A percentile compares a stretch with the other conserved stretches of the same genome.
phyloP scores from a whole-genome alignment of 768 basidiomycete species.

The Chiua virens region DNA sequence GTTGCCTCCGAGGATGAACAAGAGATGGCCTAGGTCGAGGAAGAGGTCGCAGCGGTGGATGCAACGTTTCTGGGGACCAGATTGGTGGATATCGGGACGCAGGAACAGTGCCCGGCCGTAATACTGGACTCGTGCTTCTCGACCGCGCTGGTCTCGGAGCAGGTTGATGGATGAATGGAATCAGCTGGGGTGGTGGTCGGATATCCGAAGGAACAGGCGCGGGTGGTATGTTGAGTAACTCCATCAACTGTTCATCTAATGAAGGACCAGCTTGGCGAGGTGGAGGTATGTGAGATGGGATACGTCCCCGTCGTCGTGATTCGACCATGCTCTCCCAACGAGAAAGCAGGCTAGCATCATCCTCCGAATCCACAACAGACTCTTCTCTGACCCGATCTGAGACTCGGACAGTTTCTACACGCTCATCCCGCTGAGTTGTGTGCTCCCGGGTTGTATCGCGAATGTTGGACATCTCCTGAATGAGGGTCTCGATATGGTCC shows the following conservation, averaged over 20 bases:
- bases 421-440: background rate
- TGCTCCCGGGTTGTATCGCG: constrained; percentile 1
- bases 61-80: constrained; percentile 21
- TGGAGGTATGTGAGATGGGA: constrained; percentile 46
- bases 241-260: constrained; percentile 59
- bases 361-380: constrained; percentile 33
- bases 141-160: constrained; percentile 38
- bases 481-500: constrained; percentile 23
- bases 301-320: constrained; percentile 24
- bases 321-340: constrained; percentile 28
- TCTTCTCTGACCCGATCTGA: constrained; percentile 11
- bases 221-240: constrained; percentile 52
- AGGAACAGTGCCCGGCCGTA: constrained; percentile 25
- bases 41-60: constrained; percentile 10
- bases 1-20: background rate
- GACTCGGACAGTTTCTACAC: constrained; percentile 8
- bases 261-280: constrained; percentile 47
- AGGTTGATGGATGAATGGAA: constrained; percentile 56
- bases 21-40: constrained; percentile 8
- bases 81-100: constrained; percentile 23
- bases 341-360: constrained; percentile 24
- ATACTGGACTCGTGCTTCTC: constrained; percentile 41
- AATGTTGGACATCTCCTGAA: constrained; percentile 12
- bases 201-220: constrained; percentile 40
- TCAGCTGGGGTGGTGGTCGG: constrained; percentile 50